A percentile compares a stretch with the other conserved stretches of the same genome.
Evolutionary conservation across 2,329 filamentous ascomycete species (phyloP).

Genomic region (Pseudogymnoascus sp.): DNA sequence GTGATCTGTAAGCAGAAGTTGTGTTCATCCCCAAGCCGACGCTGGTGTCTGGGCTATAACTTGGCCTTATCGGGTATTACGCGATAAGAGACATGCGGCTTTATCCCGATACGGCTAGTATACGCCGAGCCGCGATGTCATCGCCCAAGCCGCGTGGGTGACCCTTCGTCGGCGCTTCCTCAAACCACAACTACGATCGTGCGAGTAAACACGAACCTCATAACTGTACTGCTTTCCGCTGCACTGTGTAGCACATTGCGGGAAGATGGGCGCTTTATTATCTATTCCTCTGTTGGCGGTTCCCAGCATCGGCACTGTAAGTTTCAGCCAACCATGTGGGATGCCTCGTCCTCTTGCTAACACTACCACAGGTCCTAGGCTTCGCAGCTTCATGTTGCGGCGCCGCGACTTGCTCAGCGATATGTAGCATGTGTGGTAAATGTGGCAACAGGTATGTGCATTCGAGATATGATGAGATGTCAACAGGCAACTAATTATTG

Average conservation of each 20-base stretch:
- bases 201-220: not conserved
- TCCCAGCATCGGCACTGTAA: conserved; percentile 77
- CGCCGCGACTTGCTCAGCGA: conserved; percentile 89
- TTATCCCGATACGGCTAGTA: not conserved
- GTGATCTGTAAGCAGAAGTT: not conserved
- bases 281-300: conserved; percentile 84
- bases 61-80: conserved; percentile 10
- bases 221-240: not conserved
- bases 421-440: conserved; percentile 92
- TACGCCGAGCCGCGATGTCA: not conserved
- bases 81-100: not conserved
- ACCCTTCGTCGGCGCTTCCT: not conserved
- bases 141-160: not conserved
- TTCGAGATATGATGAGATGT: conserved; percentile 2
- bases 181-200: conserved; percentile 4
- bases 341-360: conserved; percentile 15
- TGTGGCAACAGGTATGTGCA: conserved; percentile 75
- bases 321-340: conserved; percentile 29
- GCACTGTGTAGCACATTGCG: not conserved
- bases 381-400: conserved; percentile 88
- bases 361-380: conserved; percentile 53
- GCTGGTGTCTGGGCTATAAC: not conserved
- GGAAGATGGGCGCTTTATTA: conserved; percentile 77
- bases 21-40: not conserved
- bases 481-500: conserved; percentile 16